phyloP scores from a whole-genome alignment of 257 asterid genomes.

The Voacanga thouarsii region DNA sequence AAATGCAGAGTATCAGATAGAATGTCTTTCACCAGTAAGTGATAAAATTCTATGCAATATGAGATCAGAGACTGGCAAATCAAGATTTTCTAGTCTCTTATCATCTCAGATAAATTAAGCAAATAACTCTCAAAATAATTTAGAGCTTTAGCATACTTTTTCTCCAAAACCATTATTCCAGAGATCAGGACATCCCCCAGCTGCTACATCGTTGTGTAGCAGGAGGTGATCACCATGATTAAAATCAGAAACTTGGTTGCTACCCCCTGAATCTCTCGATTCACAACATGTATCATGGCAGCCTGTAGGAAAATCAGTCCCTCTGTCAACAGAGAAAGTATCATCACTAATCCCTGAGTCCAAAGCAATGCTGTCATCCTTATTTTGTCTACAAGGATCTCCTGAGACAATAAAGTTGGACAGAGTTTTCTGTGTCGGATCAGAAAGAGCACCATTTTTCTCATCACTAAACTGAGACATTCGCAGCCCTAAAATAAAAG shows the following conservation, averaged over 20 bases:
- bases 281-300: conserved; percentile 33
- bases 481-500: conserved; percentile 57
- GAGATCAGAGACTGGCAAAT: neutral
- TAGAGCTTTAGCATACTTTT: conserved; percentile 30
- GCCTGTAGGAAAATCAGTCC: conserved; percentile 29
- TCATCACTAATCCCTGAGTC: conserved; percentile 33
- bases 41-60: neutral
- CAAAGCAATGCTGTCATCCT: conserved; percentile 24
- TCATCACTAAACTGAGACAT: conserved; percentile 79
- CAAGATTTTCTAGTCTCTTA: neutral
- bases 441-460: conserved; percentile 42
- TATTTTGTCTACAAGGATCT: conserved; percentile 34
- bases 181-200: conserved; percentile 20
- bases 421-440: conserved; percentile 84
- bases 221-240: conserved; percentile 17
- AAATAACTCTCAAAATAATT: neutral
- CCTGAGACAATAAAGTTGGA: conserved; percentile 51
- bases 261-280: conserved; percentile 22
- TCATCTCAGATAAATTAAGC: neutral
- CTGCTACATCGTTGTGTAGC: conserved; percentile 27
- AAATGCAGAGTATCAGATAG: neutral
- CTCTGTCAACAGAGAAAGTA: conserved; percentile 30
- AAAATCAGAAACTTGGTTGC: conserved; percentile 33
- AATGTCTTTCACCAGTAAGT: neutral
- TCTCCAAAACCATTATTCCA: conserved; percentile 22